Conservation (phyloP, 2,329 filamentous ascomycete genomes). For the Colletotrichum destructivum region DNA sequence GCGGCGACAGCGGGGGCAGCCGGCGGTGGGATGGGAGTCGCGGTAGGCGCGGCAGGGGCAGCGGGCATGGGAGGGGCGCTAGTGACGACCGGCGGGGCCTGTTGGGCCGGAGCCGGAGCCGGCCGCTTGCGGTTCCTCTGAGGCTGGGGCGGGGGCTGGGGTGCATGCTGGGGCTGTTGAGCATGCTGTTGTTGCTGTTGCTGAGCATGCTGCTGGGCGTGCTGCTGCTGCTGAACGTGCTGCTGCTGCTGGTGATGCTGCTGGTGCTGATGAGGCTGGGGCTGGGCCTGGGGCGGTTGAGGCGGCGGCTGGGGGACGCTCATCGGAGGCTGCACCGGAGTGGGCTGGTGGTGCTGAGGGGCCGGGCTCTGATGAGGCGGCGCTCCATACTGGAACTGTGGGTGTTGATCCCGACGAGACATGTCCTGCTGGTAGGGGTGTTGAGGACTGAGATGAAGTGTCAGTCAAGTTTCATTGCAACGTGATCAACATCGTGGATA, state of each 20-base stretch:
- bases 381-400: constrained; percentile 59
- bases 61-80: constrained; percentile 43
- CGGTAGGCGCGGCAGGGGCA: constrained; percentile 55
- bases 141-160: constrained; percentile 53
- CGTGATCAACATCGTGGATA: constrained; percentile 18
- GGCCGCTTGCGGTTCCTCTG: constrained; percentile 46
- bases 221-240: constrained; percentile 46
- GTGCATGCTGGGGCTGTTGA: constrained; percentile 48
- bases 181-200: constrained; percentile 49
- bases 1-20: constrained; percentile 52
- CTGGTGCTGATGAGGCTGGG: constrained; percentile 48
- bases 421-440: constrained; percentile 69
- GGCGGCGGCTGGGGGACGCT: constrained; percentile 58
- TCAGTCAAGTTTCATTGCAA: constrained; percentile 36
- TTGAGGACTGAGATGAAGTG: constrained; percentile 53
- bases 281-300: constrained; percentile 51
- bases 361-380: constrained; percentile 57
- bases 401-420: constrained; percentile 61
- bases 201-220: too few species aligned
- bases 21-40: constrained; percentile 51
- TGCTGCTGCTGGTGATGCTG: constrained; percentile 54
- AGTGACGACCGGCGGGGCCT: constrained; percentile 52
- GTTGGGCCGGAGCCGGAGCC: constrained; percentile 55
- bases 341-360: constrained; percentile 55
- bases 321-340: constrained; percentile 60